phyloP scores from a whole-genome alignment of 2,329 filamentous ascomycete species.

The Stemphylium lycopersici region DNA sequence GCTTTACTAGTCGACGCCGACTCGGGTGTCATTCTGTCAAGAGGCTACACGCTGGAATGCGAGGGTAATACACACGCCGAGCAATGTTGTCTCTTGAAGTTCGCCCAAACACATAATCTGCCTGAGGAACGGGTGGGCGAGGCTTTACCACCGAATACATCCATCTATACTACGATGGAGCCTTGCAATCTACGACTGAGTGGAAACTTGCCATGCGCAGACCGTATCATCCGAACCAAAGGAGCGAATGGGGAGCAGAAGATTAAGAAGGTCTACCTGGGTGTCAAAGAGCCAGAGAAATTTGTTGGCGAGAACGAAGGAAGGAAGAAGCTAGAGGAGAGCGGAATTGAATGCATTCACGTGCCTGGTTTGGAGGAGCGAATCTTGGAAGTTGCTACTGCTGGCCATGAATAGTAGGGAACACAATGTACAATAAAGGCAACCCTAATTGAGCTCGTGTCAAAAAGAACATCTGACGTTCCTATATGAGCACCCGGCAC shows the following conservation, averaged over 20 bases:
- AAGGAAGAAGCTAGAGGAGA: conserved; percentile 69
- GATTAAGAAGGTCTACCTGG: conserved; percentile 82
- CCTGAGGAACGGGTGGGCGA: conserved; percentile 62
- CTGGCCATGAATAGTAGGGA: conserved; percentile 67
- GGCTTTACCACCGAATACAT: conserved; percentile 60
- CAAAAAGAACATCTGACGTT: too few species aligned
- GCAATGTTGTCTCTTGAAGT: conserved; percentile 86
- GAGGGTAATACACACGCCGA: conserved; percentile 95
- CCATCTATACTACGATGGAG: conserved; percentile 93
- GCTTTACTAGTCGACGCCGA: conserved; percentile 75
- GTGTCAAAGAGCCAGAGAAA: conserved; percentile 85
- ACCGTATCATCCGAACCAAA: conserved; percentile 69
- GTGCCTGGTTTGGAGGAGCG: conserved; percentile 78
- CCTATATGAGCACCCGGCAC: background rate
- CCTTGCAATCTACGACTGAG: conserved; percentile 77
- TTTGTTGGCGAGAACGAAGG: conserved; percentile 87
- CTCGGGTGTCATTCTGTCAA: conserved; percentile 68
- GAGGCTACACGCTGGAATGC: conserved; percentile 90
- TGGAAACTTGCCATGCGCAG: conserved; percentile 77
- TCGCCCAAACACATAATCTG: conserved; percentile 48
- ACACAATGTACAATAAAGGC: background rate
- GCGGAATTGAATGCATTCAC: conserved; percentile 75
- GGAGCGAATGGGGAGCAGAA: conserved; percentile 56
- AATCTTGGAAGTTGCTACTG: conserved; percentile 81
- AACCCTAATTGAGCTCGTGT: background rate